Base-by-base conservation (phyloP, 2,329 filamentous ascomycete genomes). In the Diaporthe citri region DNA sequence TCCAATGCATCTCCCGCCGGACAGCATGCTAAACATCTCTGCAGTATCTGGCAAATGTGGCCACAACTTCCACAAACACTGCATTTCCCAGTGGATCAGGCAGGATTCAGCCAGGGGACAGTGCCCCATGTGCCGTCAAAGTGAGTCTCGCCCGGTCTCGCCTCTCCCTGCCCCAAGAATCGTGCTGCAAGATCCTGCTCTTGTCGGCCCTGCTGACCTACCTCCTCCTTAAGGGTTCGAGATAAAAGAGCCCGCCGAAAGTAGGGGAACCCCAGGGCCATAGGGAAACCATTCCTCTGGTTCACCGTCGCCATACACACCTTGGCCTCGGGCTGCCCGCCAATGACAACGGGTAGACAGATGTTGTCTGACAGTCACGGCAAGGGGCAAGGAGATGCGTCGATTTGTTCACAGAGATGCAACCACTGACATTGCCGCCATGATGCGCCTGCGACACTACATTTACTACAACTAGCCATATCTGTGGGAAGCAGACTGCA, bases 61-160 rank as follows among this genome's bases (percentile, higher is more conserved):
- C 7, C 97, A 99, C 84, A 98, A 95, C 77, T 99, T 99, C 82
- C 97, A 99, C 85, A 97, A 98, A 94, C 97, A 99, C 85, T 99
- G 97, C 84, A 97, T 99, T 79, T 89, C 94, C 80, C 94, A 95
- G 81, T 99, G 97, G 97, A 95, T 99, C 79, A 95, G 97, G 81
- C 96, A 98, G 83, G 97, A 98, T 77, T 93, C 95, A 17, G 94
- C 96, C 39, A 96, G 95, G 80, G 96, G 96, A 31, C 93, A 98
- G 77, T 99, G 97, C 83, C 97, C 97, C 39, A 98, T 99, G 97
- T 99, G 97, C 82, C 91, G 97, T 79, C 97, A 98, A 84, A 95
- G 95, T 97, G 89, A 80, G 88, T 80, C 8, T 9, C 51, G 5
- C 51, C 36, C 64, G 79, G 87, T 80, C 25, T 7, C 25, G 28